Evolutionary conservation across 306 rosid genomes (phyloP).

Genomic region (Glycine latifolia): DNA sequence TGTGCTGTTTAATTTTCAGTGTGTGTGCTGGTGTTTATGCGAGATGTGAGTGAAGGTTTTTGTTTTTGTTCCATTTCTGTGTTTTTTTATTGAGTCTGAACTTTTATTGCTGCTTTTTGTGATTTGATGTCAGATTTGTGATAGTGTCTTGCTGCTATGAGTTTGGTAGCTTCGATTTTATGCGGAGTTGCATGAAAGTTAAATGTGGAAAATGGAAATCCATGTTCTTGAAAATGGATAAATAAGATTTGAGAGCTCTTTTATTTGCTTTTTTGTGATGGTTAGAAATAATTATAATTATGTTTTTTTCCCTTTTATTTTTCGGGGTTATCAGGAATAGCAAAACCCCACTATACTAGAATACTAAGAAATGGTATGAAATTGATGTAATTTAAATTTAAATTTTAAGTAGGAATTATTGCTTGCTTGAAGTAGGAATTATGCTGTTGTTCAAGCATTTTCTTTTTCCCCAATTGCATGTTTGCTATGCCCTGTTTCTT

Average conservation of each 20-base stretch:
- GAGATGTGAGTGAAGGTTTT: not conserved
- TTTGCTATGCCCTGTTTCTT: not conserved
- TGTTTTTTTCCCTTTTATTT: not conserved
- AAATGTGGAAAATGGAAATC: not conserved
- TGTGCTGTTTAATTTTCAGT: slow-evolving; percentile 39
- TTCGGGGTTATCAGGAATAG: not conserved
- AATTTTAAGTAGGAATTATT: slow-evolving; percentile 11
- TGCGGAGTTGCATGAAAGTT: not conserved
- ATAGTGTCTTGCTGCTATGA: not conserved
- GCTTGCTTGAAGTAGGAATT: not conserved
- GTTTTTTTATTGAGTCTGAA: not conserved
- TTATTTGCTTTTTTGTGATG: not conserved
- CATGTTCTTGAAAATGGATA: not conserved
- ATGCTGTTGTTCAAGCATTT: not conserved
- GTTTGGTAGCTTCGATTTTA: slow-evolving; percentile 2
- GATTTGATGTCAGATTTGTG: slow-evolving; percentile 32
- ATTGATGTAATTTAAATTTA: slow-evolving; percentile 17
- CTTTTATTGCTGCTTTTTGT: not conserved
- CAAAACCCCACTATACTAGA: not conserved
- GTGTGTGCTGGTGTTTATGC: slow-evolving; percentile 8
- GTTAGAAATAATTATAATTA: not conserved
- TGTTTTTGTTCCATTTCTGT: slow-evolving; percentile 8
- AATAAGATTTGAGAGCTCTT: not conserved
- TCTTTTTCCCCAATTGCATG: not conserved
- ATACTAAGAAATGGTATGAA: not conserved